Evolutionary conservation across 306 rosid genomes (phyloP).

Genomic region (Sesbania bispinosa): DNA sequence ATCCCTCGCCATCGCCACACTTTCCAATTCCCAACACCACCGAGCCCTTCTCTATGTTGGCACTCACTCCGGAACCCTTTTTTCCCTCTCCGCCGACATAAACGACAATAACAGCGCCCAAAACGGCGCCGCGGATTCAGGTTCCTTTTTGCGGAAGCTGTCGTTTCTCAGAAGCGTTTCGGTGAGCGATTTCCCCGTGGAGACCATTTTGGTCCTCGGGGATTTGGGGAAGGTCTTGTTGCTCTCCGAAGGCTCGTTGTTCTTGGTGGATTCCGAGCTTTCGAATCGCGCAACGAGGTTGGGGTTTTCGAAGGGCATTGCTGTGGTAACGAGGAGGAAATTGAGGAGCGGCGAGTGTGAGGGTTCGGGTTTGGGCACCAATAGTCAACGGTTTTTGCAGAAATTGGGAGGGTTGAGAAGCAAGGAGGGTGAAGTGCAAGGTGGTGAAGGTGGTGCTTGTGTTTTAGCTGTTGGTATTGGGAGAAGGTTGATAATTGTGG

Average conservation of each 20-base stretch:
- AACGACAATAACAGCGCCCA: not conserved
- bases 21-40: conserved; percentile 30
- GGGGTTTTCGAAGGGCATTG: conserved; percentile 57
- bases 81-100: conserved; percentile 52
- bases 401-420: conserved; percentile 69
- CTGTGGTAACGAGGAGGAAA: conserved; percentile 56
- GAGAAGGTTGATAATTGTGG: conserved; percentile 62
- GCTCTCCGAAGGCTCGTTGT: conserved; percentile 72
- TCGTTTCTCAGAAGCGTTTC: conserved; percentile 46
- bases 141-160: conserved; percentile 37
- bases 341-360: conserved; percentile 51
- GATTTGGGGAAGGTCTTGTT: conserved; percentile 56
- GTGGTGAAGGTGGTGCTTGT: conserved; percentile 31
- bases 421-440: conserved; percentile 50
- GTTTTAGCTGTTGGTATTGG: conserved; percentile 63
- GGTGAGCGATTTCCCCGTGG: conserved; percentile 52
- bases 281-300: conserved; percentile 50
- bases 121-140: not conserved
- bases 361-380: conserved; percentile 38
- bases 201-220: conserved; percentile 42
- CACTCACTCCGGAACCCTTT: conserved; percentile 62
- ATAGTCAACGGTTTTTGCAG: conserved; percentile 60
- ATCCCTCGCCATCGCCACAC: conserved; percentile 51
- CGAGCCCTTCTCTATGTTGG: conserved; percentile 54
- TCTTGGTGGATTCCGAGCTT: conserved; percentile 54